Base-by-base conservation (phyloP, 495 filamentous ascomycete genomes). In the Ramalina intermedia region DNA sequence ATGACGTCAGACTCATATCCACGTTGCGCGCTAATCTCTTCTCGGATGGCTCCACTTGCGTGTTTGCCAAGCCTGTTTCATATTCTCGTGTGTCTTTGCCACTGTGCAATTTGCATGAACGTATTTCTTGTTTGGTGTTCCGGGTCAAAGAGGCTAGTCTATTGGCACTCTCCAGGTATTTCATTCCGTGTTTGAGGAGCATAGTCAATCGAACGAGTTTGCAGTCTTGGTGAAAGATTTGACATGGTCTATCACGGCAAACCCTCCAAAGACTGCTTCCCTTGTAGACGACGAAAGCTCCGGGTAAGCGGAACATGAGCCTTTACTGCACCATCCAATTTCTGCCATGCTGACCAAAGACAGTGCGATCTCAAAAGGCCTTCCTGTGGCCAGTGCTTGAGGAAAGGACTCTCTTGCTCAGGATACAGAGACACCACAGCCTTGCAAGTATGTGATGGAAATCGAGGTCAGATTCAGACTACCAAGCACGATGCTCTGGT, bases 371-470 rank as follows among this genome's bases (percentile, higher is more conserved):
- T 55, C 23, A 48, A 43, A 51, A 43, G 53, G 49, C 36, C 50
- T 16, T 50, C 36, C 6, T 53, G 51, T 49, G 47, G 51, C 51
- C 46, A 55, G 49, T 46, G 58, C 52, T 20, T 55, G 37, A 50
- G 61, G 51, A 61, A 62, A 58, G 47, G 54, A 54, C 26, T 44
- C 6, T 8, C 24, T 26, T 53, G 51, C 33, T 43, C 45, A 26
- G 51, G 51, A 17, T 53, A 53, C 38, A 38, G 51, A 16, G 40
- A 53, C 36, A 44, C 46, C 2, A 36, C 41, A 6, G 24, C 27
- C 20, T 24, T 53, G 17, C 29, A 41, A 38, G 35, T 49, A 16
- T 41, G 29, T 4, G 41, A 49, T 16, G 7, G 29, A 2, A 33
- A 33, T 33, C 7, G 6, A 33, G 12, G 12, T 33, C 46, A 49